A percentile compares a stretch with the other conserved stretches of the same genome.
Conservation (phyloP, 176 grass and related monocot species). For the Avena eriantha region DNA sequence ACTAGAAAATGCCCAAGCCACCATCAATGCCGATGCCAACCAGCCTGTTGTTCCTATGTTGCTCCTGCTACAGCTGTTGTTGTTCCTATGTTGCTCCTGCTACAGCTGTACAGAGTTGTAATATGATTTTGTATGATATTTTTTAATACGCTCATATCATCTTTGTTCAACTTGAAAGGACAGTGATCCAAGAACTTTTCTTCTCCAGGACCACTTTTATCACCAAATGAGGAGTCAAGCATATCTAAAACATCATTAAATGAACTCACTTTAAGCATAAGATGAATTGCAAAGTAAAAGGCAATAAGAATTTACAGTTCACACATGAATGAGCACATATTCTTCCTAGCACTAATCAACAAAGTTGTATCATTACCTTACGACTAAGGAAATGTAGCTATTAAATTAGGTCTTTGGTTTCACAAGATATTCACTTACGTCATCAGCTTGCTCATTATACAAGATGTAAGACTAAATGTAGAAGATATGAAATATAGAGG, state of each 20-base stretch:
- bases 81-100: no score
- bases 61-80: no score
- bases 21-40: no score
- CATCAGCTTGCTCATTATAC: conserved; percentile 57
- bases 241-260: conserved; percentile 48
- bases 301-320: not conserved
- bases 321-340: not conserved
- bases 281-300: not conserved
- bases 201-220: conserved; percentile 1
- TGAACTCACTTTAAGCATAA: not conserved
- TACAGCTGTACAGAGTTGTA: no score
- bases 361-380: conserved; percentile 42
- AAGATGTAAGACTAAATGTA: not conserved
- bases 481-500: not conserved
- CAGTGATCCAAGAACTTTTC: conserved; percentile 63
- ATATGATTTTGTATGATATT: conserved; percentile 49
- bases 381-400: conserved; percentile 60
- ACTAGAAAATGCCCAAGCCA: no score
- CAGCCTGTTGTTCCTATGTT: no score
- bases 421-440: conserved; percentile 52
- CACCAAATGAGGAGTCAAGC: conserved; percentile 54
- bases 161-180: conserved; percentile 58
- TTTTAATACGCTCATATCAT: conserved; percentile 64
- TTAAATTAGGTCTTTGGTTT: conserved; percentile 62
- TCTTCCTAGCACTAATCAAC: not conserved